phyloP scores from a whole-genome alignment of 352 stramenopile species.

The Phytophthora rubi region DNA sequence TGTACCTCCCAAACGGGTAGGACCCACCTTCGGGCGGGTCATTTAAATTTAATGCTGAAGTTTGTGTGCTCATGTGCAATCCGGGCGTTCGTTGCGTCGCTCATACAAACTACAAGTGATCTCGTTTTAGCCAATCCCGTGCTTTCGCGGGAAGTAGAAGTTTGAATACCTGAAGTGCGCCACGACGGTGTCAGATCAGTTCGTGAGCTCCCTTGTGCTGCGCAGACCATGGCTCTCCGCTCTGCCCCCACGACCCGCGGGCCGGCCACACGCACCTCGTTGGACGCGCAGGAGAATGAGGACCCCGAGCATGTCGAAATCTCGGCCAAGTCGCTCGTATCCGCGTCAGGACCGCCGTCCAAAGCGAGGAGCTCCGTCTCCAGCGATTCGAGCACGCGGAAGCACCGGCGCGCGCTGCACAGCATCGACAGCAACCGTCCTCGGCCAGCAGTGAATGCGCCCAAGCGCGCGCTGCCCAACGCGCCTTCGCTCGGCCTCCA shows the following conservation, averaged over 20 bases:
- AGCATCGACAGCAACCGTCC: conserved; percentile 38
- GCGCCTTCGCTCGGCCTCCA: neutral
- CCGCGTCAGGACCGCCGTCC: conserved; percentile 5
- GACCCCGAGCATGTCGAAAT: conserved; percentile 21
- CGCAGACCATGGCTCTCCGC: conserved; percentile 35
- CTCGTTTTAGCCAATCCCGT: conserved; percentile 33
- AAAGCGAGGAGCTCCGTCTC: conserved; percentile 25
- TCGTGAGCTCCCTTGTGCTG: conserved; percentile 15
- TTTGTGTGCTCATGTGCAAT: conserved; percentile 31
- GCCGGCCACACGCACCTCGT: neutral
- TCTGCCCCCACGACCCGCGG: neutral
- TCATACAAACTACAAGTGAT: neutral
- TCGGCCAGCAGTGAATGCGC: neutral
- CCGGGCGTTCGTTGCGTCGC: neutral
- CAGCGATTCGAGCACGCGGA: conserved; percentile 3
- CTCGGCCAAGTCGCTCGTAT: conserved; percentile 6
- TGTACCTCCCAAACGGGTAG: neutral
- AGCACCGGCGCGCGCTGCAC: conserved; percentile 36
- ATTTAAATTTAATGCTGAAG: conserved; percentile 28
- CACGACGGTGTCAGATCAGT: conserved; percentile 24
- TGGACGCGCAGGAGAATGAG: conserved; percentile 46
- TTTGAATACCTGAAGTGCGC: conserved; percentile 34
- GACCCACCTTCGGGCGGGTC: conserved; percentile 2
- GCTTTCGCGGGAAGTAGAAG: conserved; percentile 40
- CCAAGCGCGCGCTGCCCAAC: conserved; percentile 6